Base-by-base conservation (phyloP, 805 yeast genomes). In the Candida awuae region DNA sequence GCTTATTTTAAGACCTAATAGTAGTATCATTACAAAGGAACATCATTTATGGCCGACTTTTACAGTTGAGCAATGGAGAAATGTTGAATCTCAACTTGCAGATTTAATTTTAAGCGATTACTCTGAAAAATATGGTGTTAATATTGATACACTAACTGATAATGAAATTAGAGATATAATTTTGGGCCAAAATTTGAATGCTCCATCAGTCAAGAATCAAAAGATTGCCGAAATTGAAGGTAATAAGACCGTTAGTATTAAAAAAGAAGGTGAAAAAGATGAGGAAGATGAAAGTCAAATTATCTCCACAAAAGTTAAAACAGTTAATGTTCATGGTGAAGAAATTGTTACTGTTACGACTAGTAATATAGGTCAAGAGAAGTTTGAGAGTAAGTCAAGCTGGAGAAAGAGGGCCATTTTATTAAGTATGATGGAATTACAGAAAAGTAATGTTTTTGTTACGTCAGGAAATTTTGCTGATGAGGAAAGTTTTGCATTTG, bases 11-110 rank as follows among this genome's bases (percentile, higher is more conserved):
- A 67, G 83, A 8, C 88, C 95, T 1, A 94, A 85, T 49, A 68
- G 78, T 30, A 70, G 80, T 1, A 72, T 84, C 2, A 62, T 70
- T 4, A 82, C 92, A 0, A 71, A 78, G 50, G 80, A 75, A 26
- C 83, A 88, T 54, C 96, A 87, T 56, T 61, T 92, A 28, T 92
- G 99, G 99, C 99, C 99, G 3, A 67, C 92, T 1, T 77, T 87
- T 41, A 64, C 75, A 4, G 84, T 81, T 45, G 95, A 86, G 15
- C 94, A 86, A 60, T 92, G 99, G 99, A 74, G 83, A 35, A 79
- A 77, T 31, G 84, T 88, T 22, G 99, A 92, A 59, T 69, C 84
- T 3, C 84, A 84, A 58, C 63, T 92, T 49, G 80, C 96, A 45
- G 97, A 92, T 55, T 63, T 92, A 58, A 86, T 92, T 43, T 66